Conservation (phyloP, 495 filamentous ascomycete genomes). For the Aspergillus avenaceus region DNA sequence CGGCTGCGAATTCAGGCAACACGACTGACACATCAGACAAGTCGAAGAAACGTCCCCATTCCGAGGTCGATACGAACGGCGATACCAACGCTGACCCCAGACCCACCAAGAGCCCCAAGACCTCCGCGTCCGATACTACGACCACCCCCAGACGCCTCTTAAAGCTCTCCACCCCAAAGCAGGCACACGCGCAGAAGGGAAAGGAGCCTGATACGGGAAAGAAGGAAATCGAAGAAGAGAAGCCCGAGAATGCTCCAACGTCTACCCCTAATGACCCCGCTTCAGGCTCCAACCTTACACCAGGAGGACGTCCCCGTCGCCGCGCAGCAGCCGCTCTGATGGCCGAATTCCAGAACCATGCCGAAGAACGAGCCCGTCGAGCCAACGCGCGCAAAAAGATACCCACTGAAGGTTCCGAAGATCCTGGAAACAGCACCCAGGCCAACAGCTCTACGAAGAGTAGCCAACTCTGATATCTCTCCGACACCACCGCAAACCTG, state of each 20-base stretch:
- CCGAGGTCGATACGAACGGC: slow-evolving; percentile 9
- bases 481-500: background rate
- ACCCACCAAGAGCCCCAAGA: slow-evolving; percentile 4
- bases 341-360: slow-evolving; percentile 16
- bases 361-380: slow-evolving; percentile 16
- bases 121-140: background rate
- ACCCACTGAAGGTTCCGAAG: background rate
- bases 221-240: too few relatives aligned
- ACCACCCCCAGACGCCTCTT: background rate
- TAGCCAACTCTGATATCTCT: background rate
- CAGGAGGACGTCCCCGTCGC: slow-evolving; percentile 18
- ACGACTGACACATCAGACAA: background rate
- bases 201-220: too few relatives aligned
- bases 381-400: slow-evolving; percentile 16
- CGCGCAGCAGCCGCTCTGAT: slow-evolving; percentile 18
- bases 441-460: background rate
- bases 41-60: slow-evolving; percentile 15
- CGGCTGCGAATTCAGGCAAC: background rate
- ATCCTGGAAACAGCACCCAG: background rate
- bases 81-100: background rate
- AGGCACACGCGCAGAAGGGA: too few relatives aligned
- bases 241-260: background rate
- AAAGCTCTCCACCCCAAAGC: background rate
- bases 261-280: slow-evolving; percentile 2
- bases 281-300: slow-evolving; percentile 3